phyloP scores from a whole-genome alignment of 345 rosid genomes.

The Corchorus olitorius region DNA sequence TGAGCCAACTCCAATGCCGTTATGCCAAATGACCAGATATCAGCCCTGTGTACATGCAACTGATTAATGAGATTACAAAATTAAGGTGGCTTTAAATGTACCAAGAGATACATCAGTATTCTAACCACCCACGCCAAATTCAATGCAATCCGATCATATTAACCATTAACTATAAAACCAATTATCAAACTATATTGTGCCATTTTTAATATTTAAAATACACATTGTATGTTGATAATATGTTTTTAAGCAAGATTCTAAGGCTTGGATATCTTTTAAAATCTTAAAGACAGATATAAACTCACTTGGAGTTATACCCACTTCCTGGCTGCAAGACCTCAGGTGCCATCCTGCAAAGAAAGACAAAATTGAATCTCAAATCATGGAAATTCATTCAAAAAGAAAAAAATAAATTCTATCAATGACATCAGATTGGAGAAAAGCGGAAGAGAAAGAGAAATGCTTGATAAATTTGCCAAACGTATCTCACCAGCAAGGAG shows the following conservation, averaged over 20 bases:
- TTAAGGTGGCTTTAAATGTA: neutral
- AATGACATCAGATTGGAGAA: conserved; percentile 4
- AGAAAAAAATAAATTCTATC: neutral
- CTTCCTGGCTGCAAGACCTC: conserved; percentile 98
- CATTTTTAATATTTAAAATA: conserved; percentile 7
- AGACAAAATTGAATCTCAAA: conserved; percentile 17
- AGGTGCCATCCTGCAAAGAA: conserved; percentile 92
- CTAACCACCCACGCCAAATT: neutral
- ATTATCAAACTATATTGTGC: neutral
- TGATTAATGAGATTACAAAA: conserved; percentile 27
- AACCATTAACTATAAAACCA: neutral
- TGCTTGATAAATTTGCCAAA: neutral
- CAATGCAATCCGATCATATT: neutral
- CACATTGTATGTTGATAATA: neutral
- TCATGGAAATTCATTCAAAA: neutral
- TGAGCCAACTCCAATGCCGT: conserved; percentile 98
- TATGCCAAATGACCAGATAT: conserved; percentile 98
- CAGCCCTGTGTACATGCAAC: conserved; percentile 71
- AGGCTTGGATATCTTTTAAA: conserved; percentile 11
- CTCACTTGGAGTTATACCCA: conserved; percentile 98
- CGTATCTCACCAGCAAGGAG: conserved; percentile 93
- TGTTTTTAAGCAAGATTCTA: neutral
- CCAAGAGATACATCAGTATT: neutral
- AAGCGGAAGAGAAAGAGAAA: neutral
- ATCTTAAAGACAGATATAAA: conserved; percentile 12